Base-by-base conservation (phyloP, 352 stramenopile species). In the Globisporangium viniferum region DNA sequence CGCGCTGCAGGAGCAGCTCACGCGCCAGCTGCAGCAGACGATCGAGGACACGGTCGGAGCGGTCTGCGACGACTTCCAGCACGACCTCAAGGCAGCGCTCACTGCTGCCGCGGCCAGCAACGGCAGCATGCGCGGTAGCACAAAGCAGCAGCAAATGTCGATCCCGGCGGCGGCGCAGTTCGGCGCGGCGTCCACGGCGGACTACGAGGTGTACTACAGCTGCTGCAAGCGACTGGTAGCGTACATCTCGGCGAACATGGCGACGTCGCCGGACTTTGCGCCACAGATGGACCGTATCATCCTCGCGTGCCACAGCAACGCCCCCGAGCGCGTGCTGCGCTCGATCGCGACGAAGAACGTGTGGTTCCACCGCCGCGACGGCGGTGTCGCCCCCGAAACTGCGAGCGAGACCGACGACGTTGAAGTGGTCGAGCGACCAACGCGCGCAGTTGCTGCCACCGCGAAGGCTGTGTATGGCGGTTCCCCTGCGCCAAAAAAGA, bases 231-330 rank as follows among this genome's bases (percentile, higher is more conserved):
- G 73, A 15, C 68, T 93, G 53, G 81, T 91, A 49, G 44, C 72
- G 60, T 93, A 90, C 70, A 91, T 93, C 59, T 36, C 71, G 33
- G 69, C 74, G 31, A 78, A 90, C 74, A 91, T 93, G 83, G 70
- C 78, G 53, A 86, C 75, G 46, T 89, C 83, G 46, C 63, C 66
- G 18, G 71, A 77, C 48, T 91, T 91, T 64, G 48, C 65, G 20
- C 59, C 84, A 61, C 81, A 92, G 62, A 92, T 92, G 83, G 83
- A 90, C 46, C 78, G 83, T 57, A 78, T 92, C 56, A 89, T 92
- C 54, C 72, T 89, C 31, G 81, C 83, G 18, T 89, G 80, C 59
- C 79, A 87, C 68, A 90, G 81, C 49, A 76, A 78, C 36, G 80
- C 81, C 24, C 77, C 81, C 0, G 75, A 81, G 68, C 70, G 70